A percentile compares a stretch with the other conserved stretches of the same genome.
These are phyloP conservation scores for Backusella australiensis DNA, from an alignment of 192 early-diverging fungal species.

Conservation along the genomic window DNA sequence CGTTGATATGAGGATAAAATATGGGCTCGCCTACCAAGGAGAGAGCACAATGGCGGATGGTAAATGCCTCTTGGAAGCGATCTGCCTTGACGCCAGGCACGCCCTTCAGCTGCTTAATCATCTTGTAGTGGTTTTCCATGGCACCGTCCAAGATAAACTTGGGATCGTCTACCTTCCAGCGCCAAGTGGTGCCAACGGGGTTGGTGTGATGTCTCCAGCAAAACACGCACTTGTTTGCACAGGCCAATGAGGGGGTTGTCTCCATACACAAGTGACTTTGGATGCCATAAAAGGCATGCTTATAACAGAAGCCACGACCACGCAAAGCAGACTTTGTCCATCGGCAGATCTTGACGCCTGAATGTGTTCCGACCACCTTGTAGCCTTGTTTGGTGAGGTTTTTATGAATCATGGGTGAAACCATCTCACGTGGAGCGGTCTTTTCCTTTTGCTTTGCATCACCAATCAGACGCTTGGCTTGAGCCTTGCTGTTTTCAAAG, in stretches of 20 bases:
- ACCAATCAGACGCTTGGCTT: slow-evolving; percentile 44
- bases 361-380: slow-evolving; percentile 70
- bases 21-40: slow-evolving; percentile 69
- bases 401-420: slow-evolving; percentile 65
- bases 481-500: slow-evolving; percentile 39
- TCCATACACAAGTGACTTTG: slow-evolving; percentile 75
- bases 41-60: slow-evolving; percentile 63
- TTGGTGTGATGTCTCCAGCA: slow-evolving; percentile 76
- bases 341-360: slow-evolving; percentile 75
- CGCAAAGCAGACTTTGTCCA: slow-evolving; percentile 76
- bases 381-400: slow-evolving; percentile 72
- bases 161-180: slow-evolving; percentile 72
- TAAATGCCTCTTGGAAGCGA: slow-evolving; percentile 66
- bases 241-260: slow-evolving; percentile 74
- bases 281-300: slow-evolving; percentile 77
- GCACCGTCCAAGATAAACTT: slow-evolving; percentile 65
- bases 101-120: slow-evolving; percentile 75
- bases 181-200: slow-evolving; percentile 64
- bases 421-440: slow-evolving; percentile 56
- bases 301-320: slow-evolving; percentile 73
- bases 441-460: slow-evolving; percentile 37
- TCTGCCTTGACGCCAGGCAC: slow-evolving; percentile 76
- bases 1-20: slow-evolving; percentile 76
- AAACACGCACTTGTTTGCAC: slow-evolving; percentile 72
- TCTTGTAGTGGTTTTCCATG: slow-evolving; percentile 67